These are phyloP conservation scores for Schizothecium vesticola DNA, from an alignment of 495 filamentous ascomycete species.

Conservation along the genomic window DNA sequence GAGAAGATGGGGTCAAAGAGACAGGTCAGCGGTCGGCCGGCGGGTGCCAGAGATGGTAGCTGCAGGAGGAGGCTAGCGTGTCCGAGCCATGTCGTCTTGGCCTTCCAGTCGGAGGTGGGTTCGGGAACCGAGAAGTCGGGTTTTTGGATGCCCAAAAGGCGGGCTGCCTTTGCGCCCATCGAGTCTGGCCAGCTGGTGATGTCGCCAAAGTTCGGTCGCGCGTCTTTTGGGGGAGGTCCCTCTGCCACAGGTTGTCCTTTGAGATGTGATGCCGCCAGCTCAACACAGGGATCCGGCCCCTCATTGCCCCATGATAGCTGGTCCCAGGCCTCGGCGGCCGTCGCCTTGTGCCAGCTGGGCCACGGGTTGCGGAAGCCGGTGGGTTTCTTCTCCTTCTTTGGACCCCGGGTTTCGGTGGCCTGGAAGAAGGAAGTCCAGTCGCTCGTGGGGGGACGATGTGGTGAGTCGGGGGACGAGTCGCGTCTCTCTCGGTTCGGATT, in stretches of 20 bases:
- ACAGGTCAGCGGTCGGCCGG: constrained; percentile 23
- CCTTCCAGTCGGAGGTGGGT: constrained; percentile 1
- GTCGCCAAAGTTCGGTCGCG: constrained; percentile 12
- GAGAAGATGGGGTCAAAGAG: constrained; percentile 54
- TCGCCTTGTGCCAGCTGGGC: constrained; percentile 41
- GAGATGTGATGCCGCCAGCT: constrained; percentile 21
- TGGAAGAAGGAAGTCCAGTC: neutral
- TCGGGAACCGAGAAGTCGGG: constrained; percentile 25
- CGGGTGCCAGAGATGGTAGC: constrained; percentile 11
- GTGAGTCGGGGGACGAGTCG: neutral
- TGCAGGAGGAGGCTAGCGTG: constrained; percentile 49
- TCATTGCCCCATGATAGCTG: constrained; percentile 25
- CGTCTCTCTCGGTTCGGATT: neutral
- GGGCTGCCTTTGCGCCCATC: constrained; percentile 16
- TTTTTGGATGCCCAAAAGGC: constrained; percentile 15
- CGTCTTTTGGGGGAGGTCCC: neutral
- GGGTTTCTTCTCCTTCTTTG: neutral
- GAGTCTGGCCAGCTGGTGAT: constrained; percentile 17
- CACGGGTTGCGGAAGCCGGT: constrained; percentile 48
- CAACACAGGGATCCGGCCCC: constrained; percentile 14
- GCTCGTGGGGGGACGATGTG: neutral
- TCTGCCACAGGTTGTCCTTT: neutral
- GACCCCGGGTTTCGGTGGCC: neutral
- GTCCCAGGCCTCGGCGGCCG: constrained; percentile 22
- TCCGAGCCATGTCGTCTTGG: constrained; percentile 48